Percentiles rank a stretch among this genome's conserved stretches.
Evolutionary conservation across 805 yeast species (phyloP).

Genomic region (Barnettozyma siamensis): DNA sequence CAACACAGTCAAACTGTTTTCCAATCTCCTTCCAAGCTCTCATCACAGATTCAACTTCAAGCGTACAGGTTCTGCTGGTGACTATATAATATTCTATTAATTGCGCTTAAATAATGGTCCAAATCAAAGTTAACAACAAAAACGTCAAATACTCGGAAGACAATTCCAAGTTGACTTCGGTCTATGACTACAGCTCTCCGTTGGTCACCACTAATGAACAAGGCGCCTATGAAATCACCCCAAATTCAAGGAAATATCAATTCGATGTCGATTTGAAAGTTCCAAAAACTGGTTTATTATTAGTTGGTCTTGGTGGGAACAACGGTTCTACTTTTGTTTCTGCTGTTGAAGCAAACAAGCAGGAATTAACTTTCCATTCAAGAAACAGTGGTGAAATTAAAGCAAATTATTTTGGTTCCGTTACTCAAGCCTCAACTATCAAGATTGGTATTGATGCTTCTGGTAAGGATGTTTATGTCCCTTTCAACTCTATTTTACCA

Average conservation of each 20-base stretch:
- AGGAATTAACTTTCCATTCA: slow-evolving; percentile 70
- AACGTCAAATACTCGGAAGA: slow-evolving; percentile 43
- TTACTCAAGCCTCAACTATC: slow-evolving; percentile 86
- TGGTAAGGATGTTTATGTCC: slow-evolving; percentile 87
- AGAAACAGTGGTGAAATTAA: slow-evolving; percentile 62
- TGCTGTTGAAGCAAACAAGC: slow-evolving; percentile 78
- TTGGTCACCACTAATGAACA: slow-evolving; percentile 44
- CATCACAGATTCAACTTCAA: slow-evolving; percentile 27
- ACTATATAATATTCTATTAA: slow-evolving; percentile 18
- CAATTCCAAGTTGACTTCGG: slow-evolving; percentile 44
- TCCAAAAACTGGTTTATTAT: slow-evolving; percentile 82
- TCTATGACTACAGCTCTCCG: slow-evolving; percentile 66
- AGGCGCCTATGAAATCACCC: slow-evolving; percentile 58
- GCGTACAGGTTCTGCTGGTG: slow-evolving; percentile 24
- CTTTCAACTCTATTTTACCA: slow-evolving; percentile 85
- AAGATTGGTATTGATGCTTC: slow-evolving; percentile 77
- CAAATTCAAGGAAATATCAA: slow-evolving; percentile 66
- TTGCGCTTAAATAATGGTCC: slow-evolving; percentile 20
- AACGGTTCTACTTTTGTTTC: slow-evolving; percentile 91
- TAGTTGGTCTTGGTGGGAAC: slow-evolving; percentile 96
- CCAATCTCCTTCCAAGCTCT: slow-evolving; percentile 22
- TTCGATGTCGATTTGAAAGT: slow-evolving; percentile 78
- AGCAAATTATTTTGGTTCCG: slow-evolving; percentile 87
- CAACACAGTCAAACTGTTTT: slow-evolving; percentile 20
- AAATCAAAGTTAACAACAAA: slow-evolving; percentile 45